Conservation (phyloP, 352 stramenopile genomes). For the Globisporangium cederbergense region DNA sequence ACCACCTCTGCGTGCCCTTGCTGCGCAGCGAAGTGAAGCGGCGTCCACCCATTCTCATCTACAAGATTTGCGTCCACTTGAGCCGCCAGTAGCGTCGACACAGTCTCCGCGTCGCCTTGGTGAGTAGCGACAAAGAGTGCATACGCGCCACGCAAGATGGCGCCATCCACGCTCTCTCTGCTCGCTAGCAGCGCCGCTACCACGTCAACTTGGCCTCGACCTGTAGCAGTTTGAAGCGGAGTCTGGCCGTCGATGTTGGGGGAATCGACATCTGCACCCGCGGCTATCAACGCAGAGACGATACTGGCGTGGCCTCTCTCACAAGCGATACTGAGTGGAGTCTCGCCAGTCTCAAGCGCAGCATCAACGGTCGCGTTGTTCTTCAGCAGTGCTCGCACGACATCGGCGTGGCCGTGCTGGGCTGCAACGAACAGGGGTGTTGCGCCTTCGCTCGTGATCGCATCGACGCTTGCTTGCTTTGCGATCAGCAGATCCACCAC, state of each 20-base stretch:
- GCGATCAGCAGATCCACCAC: not conserved
- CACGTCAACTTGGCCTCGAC: not conserved
- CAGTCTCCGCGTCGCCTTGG: not conserved
- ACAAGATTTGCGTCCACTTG: not conserved
- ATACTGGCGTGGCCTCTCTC: not conserved
- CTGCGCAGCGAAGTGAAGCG: not conserved
- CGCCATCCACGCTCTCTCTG: not conserved
- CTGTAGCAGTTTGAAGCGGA: not conserved
- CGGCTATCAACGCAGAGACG: not conserved
- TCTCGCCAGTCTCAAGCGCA: not conserved
- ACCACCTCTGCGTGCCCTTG: not conserved
- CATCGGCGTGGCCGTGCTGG: not conserved
- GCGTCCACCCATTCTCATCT: not conserved
- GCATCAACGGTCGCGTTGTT: not conserved
- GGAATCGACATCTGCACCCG: not conserved
- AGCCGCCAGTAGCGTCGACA: not conserved
- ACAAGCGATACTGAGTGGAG: not conserved
- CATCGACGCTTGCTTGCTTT: not conserved
- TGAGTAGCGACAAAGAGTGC: not conserved
- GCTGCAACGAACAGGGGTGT: not conserved
- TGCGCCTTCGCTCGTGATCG: not conserved
- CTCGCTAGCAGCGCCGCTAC: not conserved
- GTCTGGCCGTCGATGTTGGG: not conserved
- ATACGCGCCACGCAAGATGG: not conserved
- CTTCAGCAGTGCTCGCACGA: not conserved